These are phyloP conservation scores for Biscutella laevigata DNA, from an alignment of 441 rosid species.

Conservation along the genomic window DNA sequence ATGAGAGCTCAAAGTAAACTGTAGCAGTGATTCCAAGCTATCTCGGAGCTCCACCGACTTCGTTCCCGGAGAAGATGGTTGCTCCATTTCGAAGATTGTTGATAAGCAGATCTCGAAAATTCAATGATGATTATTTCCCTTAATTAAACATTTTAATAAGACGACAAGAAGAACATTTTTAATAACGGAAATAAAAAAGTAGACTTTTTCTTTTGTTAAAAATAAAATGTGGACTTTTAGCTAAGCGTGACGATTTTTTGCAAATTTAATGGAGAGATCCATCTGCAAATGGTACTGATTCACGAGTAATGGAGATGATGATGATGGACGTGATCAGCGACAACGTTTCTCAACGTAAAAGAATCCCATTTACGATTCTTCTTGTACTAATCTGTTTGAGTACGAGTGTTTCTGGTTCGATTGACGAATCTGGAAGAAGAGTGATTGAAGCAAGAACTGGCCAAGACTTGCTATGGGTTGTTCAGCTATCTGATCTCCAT, in stretches of 20 bases:
- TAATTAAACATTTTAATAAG: not conserved
- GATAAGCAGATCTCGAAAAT: too few relatives aligned
- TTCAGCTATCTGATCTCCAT: constrained; percentile 94
- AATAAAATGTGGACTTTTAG: too few relatives aligned
- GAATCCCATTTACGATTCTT: constrained; percentile 2
- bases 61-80: constrained; percentile 25
- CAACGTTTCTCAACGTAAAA: too few relatives aligned
- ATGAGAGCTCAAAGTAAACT: constrained; percentile 10
- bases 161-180: too few relatives aligned
- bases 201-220: too few relatives aligned
- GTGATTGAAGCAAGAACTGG: constrained; percentile 50
- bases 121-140: not conserved
- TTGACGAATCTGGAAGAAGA: constrained; percentile 26
- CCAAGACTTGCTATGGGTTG: constrained; percentile 75
- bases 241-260: constrained; percentile 20
- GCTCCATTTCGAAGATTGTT: too few relatives aligned
- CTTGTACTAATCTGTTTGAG: constrained; percentile 10
- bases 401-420: constrained; percentile 11
- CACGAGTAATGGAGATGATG: too few relatives aligned
- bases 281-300: constrained; percentile 5
- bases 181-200: constrained; percentile 26
- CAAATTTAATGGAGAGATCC: not conserved
- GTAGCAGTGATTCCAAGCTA: constrained; percentile 6
- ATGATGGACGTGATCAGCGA: too few relatives aligned
- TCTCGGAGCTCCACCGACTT: constrained; percentile 14